Evolutionary conservation across 2,329 filamentous ascomycete species (phyloP).

Genomic region (Aspergillus uvarum): DNA sequence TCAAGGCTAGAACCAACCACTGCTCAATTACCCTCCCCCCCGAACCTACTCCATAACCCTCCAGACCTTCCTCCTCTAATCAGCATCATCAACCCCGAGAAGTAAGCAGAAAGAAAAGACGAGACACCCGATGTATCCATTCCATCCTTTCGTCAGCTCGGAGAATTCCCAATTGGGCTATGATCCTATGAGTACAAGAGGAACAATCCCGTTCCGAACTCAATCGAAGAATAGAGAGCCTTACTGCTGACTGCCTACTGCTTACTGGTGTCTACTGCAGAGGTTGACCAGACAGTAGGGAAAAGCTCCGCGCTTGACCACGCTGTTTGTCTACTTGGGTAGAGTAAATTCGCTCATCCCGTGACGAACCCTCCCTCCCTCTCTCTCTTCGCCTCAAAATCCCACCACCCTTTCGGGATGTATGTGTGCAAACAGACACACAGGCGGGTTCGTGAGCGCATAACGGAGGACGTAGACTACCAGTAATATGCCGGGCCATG

Average conservation of each 20-base stretch:
- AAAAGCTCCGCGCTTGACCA: not conserved
- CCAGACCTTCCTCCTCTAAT: not conserved
- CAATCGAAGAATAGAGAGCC: not conserved
- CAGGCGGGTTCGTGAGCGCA: too few relatives aligned
- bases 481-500: not conserved
- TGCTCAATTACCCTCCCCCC: too few relatives aligned
- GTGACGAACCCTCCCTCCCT: not conserved
- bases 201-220: not conserved
- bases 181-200: not conserved
- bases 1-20: not conserved
- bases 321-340: not conserved
- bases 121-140: not conserved
- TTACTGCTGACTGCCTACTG: not conserved
- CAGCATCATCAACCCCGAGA: not conserved
- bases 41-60: not conserved
- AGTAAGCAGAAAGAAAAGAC: not conserved
- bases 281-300: not conserved
- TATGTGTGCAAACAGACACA: not conserved
- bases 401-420: not conserved
- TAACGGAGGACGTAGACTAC: too few relatives aligned
- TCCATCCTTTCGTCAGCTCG: not conserved
- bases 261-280: too few relatives aligned
- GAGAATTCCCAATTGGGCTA: conserved; percentile 12
- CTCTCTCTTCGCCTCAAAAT: not conserved
- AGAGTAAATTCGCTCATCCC: not conserved